Evolutionary conservation across 2,329 filamentous ascomycete genomes (phyloP).

Genomic region (Microdochium trichocladiopsis): DNA sequence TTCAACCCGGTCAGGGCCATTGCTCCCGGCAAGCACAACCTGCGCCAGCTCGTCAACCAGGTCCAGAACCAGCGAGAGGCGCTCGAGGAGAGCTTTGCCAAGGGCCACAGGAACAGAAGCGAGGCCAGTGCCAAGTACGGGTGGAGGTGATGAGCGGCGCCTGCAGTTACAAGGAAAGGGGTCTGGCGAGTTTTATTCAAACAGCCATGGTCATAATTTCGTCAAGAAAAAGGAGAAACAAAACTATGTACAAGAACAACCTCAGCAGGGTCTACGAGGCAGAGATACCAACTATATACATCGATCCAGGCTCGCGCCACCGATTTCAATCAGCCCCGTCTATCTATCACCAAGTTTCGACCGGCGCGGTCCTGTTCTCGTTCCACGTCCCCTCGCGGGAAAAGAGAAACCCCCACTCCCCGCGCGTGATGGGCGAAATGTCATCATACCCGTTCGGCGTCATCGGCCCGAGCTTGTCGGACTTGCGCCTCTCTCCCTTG

Average conservation of each 20-base stretch:
- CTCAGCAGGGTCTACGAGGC: too few relatives aligned
- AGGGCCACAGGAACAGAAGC: constrained; percentile 69
- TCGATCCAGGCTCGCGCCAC: not conserved
- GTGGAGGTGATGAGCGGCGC: constrained; percentile 54
- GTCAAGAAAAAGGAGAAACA: not conserved
- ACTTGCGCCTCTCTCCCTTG: constrained; percentile 5
- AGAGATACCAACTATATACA: not conserved
- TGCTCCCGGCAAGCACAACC: constrained; percentile 80
- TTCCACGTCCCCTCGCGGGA: constrained; percentile 35
- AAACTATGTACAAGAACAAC: not conserved
- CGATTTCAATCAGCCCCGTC: not conserved
- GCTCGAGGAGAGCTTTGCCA: constrained; percentile 85
- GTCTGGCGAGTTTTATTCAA: too few relatives aligned
- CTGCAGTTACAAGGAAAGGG: too few relatives aligned
- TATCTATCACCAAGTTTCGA: constrained; percentile 40
- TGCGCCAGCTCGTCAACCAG: constrained; percentile 80
- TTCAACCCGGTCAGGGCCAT: constrained; percentile 81
- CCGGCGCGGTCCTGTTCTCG: constrained; percentile 34
- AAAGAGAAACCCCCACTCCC: constrained; percentile 58
- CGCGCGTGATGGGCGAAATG: constrained; percentile 53
- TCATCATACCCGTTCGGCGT: constrained; percentile 56
- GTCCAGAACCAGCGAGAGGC: constrained; percentile 79
- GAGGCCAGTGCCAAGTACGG: constrained; percentile 81
- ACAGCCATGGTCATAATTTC: too few relatives aligned
- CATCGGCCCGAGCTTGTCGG: constrained; percentile 33